phyloP scores from a whole-genome alignment of 331 rosid genomes.

The Quercus phellos region DNA sequence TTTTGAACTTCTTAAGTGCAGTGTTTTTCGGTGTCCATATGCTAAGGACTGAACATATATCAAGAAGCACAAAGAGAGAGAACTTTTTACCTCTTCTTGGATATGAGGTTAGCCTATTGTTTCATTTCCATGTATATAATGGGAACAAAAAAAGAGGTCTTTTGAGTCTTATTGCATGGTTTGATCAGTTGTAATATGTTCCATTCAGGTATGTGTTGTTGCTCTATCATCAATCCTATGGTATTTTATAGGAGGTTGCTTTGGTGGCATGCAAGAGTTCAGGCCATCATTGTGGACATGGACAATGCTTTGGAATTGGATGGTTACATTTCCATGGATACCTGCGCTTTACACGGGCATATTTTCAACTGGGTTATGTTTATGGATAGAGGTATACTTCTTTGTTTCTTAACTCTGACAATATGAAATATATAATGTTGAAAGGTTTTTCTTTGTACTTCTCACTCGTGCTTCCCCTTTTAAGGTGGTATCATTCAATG shows the following conservation, averaged over 20 bases:
- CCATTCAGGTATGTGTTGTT: slow-evolving; percentile 52
- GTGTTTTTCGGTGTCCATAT: slow-evolving; percentile 69
- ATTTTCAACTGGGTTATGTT: slow-evolving; percentile 67
- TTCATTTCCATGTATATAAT: not conserved
- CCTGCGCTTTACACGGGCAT: slow-evolving; percentile 79
- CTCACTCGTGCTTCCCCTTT: not conserved
- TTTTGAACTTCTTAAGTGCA: slow-evolving; percentile 62
- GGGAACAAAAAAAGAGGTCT: not conserved
- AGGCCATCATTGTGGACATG: slow-evolving; percentile 48
- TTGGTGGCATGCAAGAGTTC: slow-evolving; percentile 30
- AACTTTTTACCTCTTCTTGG: slow-evolving; percentile 65
- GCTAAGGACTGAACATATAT: slow-evolving; percentile 71
- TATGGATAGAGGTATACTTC: slow-evolving; percentile 67
- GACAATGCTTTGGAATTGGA: slow-evolving; percentile 42
- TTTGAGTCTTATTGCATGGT: not conserved
- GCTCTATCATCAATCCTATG: slow-evolving; percentile 50
- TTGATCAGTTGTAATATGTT: not conserved
- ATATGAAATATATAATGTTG: not conserved
- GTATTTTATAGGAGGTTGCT: slow-evolving; percentile 49
- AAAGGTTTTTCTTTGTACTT: not conserved
- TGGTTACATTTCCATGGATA: slow-evolving; percentile 72
- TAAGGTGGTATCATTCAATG: not conserved
- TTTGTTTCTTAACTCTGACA: not conserved
- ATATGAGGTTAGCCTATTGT: slow-evolving; percentile 50
- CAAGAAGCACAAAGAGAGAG: slow-evolving; percentile 53